Percentiles rank a stretch among this genome's conserved stretches.
Evolutionary conservation across 106 monocot species (phyloP).

Genomic region (Dendrobium officinale): DNA sequence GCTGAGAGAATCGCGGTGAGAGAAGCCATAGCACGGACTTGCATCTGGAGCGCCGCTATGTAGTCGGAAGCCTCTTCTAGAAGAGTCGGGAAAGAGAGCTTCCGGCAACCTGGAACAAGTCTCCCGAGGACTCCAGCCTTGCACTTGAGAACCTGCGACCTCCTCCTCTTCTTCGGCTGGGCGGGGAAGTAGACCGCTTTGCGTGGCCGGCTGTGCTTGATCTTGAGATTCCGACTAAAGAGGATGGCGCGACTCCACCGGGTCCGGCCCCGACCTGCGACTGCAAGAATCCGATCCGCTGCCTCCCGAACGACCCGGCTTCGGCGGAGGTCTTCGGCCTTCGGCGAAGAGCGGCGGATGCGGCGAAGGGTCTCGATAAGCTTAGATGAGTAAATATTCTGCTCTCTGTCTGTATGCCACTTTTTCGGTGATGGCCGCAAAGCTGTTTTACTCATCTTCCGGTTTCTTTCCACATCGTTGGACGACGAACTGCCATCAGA

Average conservation of each 20-base stretch:
- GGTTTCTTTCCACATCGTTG: constrained; percentile 7
- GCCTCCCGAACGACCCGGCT: constrained; percentile 32
- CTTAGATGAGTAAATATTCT: constrained; percentile 36
- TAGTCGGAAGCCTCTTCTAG: constrained; percentile 80
- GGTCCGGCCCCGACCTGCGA: constrained; percentile 42
- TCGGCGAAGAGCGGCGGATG: constrained; percentile 8
- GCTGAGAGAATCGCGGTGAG: constrained; percentile 49
- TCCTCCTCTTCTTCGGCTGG: not conserved
- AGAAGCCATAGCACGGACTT: constrained; percentile 64
- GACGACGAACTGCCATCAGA: not conserved
- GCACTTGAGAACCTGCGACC: constrained; percentile 18
- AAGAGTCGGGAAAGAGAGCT: constrained; percentile 58
- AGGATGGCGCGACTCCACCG: constrained; percentile 72
- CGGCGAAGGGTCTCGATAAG: constrained; percentile 42
- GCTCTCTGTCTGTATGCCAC: constrained; percentile 27
- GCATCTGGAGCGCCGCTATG: constrained; percentile 96
- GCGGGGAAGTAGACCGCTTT: not conserved
- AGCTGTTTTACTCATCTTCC: not conserved
- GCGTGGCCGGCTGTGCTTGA: not conserved
- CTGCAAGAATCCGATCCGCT: constrained; percentile 54
- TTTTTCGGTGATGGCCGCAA: not conserved
- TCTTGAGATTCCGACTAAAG: not conserved
- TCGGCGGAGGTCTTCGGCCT: constrained; percentile 3
- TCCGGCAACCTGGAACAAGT: constrained; percentile 84
- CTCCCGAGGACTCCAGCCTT: constrained; percentile 60